Conservation (phyloP, 1,284 basidiomycete genomes). For the Microbotryum lychnidis-dioicae region DNA sequence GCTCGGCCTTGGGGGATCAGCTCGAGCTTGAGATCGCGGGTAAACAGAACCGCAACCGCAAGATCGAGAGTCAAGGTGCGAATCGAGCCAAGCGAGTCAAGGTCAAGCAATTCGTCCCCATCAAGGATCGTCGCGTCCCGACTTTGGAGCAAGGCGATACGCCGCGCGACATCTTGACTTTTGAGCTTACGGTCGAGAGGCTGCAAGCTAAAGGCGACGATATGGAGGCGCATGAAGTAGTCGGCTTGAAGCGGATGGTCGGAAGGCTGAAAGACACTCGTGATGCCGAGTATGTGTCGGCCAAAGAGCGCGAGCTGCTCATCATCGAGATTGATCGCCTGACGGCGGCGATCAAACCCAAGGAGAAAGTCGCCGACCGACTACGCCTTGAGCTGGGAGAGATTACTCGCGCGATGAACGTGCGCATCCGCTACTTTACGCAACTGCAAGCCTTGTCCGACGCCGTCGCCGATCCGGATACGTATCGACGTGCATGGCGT, state of each 20-base stretch:
- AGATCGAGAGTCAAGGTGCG: slow-evolving; percentile 3
- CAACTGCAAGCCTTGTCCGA: slow-evolving; percentile 27
- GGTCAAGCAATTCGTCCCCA: neutral
- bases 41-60: slow-evolving; percentile 3
- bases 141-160: slow-evolving; percentile 20
- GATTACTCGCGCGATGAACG: slow-evolving; percentile 28
- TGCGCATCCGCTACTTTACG: slow-evolving; percentile 27
- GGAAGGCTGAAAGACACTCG: neutral
- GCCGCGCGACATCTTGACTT: slow-evolving; percentile 21
- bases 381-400: slow-evolving; percentile 24
- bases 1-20: slow-evolving; percentile 10
- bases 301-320: slow-evolving; percentile 11
- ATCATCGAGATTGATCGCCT: slow-evolving; percentile 10
- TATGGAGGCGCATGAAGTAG: neutral
- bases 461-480: slow-evolving; percentile 21
- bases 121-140: slow-evolving; percentile 17
- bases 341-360: neutral
- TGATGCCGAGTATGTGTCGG: neutral
- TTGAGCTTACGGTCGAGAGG: slow-evolving; percentile 23
- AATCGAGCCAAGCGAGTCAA: slow-evolving; percentile 14
- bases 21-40: slow-evolving; percentile 7
- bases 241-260: neutral
- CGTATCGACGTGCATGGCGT: slow-evolving; percentile 11
- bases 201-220: slow-evolving; percentile 20
- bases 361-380: slow-evolving; percentile 28